A percentile compares a stretch with the other conserved stretches of the same genome.
These are phyloP conservation scores for Auxenochlorella protothecoides DNA, from an alignment of 139 green algal genomes.

Conservation along the genomic window DNA sequence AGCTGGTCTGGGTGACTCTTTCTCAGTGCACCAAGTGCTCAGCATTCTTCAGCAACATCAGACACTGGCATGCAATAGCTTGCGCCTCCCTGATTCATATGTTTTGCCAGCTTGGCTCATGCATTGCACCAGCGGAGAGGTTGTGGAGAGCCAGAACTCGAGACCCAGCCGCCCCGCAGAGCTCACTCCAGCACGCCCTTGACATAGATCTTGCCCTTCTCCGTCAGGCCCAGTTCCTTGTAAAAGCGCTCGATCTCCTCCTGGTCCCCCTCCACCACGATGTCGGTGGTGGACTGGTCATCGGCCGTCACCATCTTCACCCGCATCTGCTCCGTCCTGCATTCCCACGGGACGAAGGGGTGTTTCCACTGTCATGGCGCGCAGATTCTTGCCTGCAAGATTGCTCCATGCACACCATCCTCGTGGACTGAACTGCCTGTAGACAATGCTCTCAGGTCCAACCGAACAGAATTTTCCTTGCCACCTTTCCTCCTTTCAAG, in stretches of 20 bases:
- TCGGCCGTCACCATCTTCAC: constrained; percentile 88
- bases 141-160: too few species aligned
- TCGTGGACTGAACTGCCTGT: background rate
- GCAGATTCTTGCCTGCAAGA: too few species aligned
- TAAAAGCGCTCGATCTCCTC: constrained; percentile 78
- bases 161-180: too few species aligned
- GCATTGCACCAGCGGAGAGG: too few species aligned
- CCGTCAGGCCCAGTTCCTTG: constrained; percentile 64
- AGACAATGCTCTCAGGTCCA: background rate
- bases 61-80: too few species aligned
- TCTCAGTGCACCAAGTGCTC: too few species aligned
- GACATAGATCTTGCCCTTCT: constrained; percentile 89
- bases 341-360: background rate
- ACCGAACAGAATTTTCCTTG: background rate
- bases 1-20: too few species aligned
- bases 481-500: background rate
- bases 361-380: too few species aligned
- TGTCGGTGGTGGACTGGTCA: constrained; percentile 77
- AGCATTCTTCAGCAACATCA: too few species aligned
- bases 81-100: too few species aligned
- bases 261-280: constrained; percentile 72
- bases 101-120: too few species aligned
- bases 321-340: constrained; percentile 28
- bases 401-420: too few species aligned
- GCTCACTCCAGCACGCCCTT: constrained; percentile 63